A percentile compares a stretch with the other conserved stretches of the same genome.
phyloP scores from a whole-genome alignment of 768 basidiomycete species.

The Mycena epipterygia region DNA sequence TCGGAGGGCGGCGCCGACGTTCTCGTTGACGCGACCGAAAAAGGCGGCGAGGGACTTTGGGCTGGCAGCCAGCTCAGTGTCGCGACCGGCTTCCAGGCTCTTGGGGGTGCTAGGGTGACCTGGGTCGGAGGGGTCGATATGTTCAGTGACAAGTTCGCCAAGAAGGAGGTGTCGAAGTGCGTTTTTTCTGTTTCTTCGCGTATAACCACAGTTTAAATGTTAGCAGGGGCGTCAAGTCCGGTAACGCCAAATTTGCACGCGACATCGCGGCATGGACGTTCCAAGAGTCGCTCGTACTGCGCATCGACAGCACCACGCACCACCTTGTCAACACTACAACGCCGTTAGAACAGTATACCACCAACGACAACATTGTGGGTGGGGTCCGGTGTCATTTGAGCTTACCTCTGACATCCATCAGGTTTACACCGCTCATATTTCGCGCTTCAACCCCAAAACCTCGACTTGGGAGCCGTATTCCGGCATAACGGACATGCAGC shows the following conservation, averaged over 20 bases:
- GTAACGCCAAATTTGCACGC: constrained; percentile 79
- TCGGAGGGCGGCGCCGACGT: constrained; percentile 72
- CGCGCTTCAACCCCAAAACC: constrained; percentile 70
- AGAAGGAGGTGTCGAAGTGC: constrained; percentile 71
- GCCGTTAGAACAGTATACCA: constrained; percentile 83
- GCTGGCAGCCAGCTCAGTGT: constrained; percentile 83
- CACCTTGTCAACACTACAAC: constrained; percentile 74
- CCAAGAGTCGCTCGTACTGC: constrained; percentile 86
- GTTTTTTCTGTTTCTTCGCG: constrained; percentile 40
- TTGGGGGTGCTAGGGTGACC: constrained; percentile 79
- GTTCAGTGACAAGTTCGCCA: constrained; percentile 82
- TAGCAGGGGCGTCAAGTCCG: constrained; percentile 70
- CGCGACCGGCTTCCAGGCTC: constrained; percentile 92
- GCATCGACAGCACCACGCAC: constrained; percentile 82
- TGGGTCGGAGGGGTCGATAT: constrained; percentile 88
- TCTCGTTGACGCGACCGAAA: constrained; percentile 78
- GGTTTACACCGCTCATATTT: constrained; percentile 83
- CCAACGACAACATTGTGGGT: constrained; percentile 86
- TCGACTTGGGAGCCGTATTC: constrained; percentile 81
- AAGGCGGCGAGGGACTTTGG: constrained; percentile 85
- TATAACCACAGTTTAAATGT: constrained; percentile 11
- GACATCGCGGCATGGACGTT: constrained; percentile 93
- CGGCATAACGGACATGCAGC: constrained; percentile 82
- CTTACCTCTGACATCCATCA: constrained; percentile 44
- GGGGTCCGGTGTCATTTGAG: background rate